Percentiles rank a stretch among this genome's conserved stretches.
phyloP scores from a whole-genome alignment of 2,329 filamentous ascomycete genomes.

The Penicillium glabrum region DNA sequence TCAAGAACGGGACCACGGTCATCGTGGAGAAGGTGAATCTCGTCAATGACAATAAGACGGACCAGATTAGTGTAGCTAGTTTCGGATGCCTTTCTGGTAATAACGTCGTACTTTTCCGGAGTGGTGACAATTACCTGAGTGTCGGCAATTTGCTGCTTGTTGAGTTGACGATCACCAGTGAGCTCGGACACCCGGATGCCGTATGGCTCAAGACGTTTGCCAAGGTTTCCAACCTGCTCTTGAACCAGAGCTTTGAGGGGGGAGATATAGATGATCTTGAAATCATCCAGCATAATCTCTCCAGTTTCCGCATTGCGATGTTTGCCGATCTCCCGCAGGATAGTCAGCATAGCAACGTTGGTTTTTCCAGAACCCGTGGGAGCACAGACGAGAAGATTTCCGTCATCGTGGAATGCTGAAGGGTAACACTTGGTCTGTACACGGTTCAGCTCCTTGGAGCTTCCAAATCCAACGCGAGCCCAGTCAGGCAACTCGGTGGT shows the following conservation, averaged over 20 bases:
- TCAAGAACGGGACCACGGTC: conserved; percentile 95
- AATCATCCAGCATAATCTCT: conserved; percentile 92
- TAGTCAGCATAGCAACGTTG: conserved; percentile 96
- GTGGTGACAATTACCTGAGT: conserved; percentile 98
- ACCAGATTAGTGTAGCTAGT: conserved; percentile 97
- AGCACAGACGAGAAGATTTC: conserved; percentile 96
- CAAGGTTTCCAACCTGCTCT: conserved; percentile 97
- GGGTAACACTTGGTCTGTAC: conserved; percentile 94
- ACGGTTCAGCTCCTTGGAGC: conserved; percentile 83
- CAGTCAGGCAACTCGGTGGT: conserved; percentile 89
- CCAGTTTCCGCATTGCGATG: conserved; percentile 84
- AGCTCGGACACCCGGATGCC: conserved; percentile 93
- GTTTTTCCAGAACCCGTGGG: conserved; percentile 98
- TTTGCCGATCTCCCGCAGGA: conserved; percentile 94
- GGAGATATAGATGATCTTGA: conserved; percentile 98
- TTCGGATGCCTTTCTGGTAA: conserved; percentile 95
- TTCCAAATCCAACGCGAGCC: conserved; percentile 83
- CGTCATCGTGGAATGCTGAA: conserved; percentile 87
- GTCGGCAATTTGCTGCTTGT: conserved; percentile 96
- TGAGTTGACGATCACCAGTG: conserved; percentile 95
- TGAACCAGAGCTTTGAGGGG: conserved; percentile 94
- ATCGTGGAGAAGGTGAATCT: conserved; percentile 96
- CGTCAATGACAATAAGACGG: conserved; percentile 91
- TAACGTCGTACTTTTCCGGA: conserved; percentile 98
- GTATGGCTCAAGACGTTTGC: conserved; percentile 83